These are phyloP conservation scores for Pisolithus albus DNA, from an alignment of 768 basidiomycete species.

Conservation along the genomic window DNA sequence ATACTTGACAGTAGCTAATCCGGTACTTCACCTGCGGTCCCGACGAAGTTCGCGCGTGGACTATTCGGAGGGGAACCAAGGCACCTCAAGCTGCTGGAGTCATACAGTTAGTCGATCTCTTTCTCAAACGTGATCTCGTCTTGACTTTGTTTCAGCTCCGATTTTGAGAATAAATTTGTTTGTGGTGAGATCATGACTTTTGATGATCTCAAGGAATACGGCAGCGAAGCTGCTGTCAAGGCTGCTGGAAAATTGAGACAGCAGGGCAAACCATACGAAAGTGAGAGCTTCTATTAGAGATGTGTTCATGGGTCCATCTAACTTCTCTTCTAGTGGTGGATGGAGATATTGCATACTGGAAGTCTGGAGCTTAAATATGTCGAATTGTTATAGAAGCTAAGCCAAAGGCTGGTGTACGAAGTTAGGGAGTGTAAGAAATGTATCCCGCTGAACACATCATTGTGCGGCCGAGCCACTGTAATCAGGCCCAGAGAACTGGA, in stretches of 20 bases:
- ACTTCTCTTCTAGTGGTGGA: conserved; percentile 55
- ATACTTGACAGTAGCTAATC: conserved; percentile 56
- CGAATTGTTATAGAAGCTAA: conserved; percentile 1
- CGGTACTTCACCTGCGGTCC: conserved; percentile 98
- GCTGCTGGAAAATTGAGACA: conserved; percentile 92
- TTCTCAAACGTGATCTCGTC: not conserved
- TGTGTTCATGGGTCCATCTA: conserved; percentile 1
- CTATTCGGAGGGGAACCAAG: conserved; percentile 87
- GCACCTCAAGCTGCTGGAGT: conserved; percentile 98
- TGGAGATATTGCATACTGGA: conserved; percentile 92
- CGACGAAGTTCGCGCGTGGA: conserved; percentile 97
- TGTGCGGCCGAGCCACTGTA: too few species aligned
- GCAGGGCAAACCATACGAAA: conserved; percentile 96
- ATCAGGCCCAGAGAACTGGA: too few species aligned
- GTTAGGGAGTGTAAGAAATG: conserved; percentile 5
- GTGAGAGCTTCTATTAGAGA: conserved; percentile 37
- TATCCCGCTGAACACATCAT: not conserved
- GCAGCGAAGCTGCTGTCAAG: conserved; percentile 87
- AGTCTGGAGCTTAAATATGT: conserved; percentile 50
- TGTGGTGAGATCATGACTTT: conserved; percentile 96
- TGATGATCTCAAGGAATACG: conserved; percentile 84
- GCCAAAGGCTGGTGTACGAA: conserved; percentile 7
- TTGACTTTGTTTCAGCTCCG: conserved; percentile 48
- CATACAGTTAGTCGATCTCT: conserved; percentile 67
- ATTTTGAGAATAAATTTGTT: conserved; percentile 97